Evolutionary conservation across 1,284 basidiomycete genomes (phyloP).

Genomic region (Thecaphora frezii): DNA sequence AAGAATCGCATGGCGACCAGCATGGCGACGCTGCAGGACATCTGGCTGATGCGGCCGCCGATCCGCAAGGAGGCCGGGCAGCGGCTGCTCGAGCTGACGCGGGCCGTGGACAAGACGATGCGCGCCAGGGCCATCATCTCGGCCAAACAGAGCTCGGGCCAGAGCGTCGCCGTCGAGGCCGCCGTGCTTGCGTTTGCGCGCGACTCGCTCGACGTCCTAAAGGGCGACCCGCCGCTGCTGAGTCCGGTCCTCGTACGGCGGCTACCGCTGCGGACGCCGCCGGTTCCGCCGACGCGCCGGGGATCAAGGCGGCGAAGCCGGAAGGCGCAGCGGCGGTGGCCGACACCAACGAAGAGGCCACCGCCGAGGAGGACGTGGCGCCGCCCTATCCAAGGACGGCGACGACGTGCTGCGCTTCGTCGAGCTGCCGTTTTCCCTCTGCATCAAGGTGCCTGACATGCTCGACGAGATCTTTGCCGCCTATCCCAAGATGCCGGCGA

Average conservation of each 20-base stretch:
- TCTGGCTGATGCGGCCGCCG: conserved; percentile 51
- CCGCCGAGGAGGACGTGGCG: too few relatives aligned
- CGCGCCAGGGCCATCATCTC: conserved; percentile 53
- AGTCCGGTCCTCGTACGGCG: too few relatives aligned
- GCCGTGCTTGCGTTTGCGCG: conserved; percentile 47
- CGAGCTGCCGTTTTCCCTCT: conserved; percentile 54
- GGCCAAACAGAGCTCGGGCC: conserved; percentile 50
- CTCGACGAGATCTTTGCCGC: conserved; percentile 70
- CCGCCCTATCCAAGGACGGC: conserved; percentile 13
- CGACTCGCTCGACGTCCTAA: conserved; percentile 39
- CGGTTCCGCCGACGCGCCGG: conserved; percentile 4
- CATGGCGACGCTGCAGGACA: conserved; percentile 51
- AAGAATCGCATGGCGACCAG: conserved; percentile 45
- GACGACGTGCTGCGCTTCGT: conserved; percentile 55
- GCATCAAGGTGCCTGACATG: conserved; percentile 56
- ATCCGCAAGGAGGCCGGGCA: conserved; percentile 36
- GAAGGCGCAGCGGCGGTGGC: conserved; percentile 60
- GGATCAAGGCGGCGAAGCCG: conserved; percentile 56
- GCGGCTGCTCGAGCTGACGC: conserved; percentile 47
- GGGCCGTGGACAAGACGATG: conserved; percentile 44
- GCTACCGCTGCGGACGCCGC: too few relatives aligned
- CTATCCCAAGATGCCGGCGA: conserved; percentile 78
- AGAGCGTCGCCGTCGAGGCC: conserved; percentile 39
- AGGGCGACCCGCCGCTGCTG: conserved; percentile 15
- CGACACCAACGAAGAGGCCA: conserved; percentile 77